Conservation (phyloP, 192 early-diverging fungal genomes). For the Linnemannia hyalina region DNA sequence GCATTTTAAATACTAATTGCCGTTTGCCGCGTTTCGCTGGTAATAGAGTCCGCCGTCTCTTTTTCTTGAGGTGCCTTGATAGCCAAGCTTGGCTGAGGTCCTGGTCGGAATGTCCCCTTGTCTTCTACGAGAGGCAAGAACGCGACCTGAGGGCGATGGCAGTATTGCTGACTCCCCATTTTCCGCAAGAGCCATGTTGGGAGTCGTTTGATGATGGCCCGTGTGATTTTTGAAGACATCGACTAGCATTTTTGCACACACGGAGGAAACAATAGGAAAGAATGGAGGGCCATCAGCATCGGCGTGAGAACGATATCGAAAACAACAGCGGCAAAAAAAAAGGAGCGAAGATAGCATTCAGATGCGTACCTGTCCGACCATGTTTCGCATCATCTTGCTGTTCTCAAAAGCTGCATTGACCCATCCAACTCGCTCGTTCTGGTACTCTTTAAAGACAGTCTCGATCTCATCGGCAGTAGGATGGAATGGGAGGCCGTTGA, state of each 20-base stretch:
- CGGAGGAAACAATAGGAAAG: too few species aligned
- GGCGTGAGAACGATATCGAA: too few species aligned
- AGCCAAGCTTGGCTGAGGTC: neutral
- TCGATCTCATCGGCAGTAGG: neutral
- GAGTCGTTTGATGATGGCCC: neutral
- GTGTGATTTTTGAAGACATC: neutral
- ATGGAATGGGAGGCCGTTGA: neutral
- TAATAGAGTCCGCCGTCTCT: too few species aligned
- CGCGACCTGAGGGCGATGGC: neutral
- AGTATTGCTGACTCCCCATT: neutral
- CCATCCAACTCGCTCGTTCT: neutral
- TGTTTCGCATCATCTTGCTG: neutral
- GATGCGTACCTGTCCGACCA: too few species aligned
- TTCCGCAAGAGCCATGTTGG: neutral
- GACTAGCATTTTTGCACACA: neutral
- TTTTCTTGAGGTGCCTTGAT: neutral
- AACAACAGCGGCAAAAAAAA: too few species aligned
- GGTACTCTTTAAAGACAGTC: conserved; percentile 19
- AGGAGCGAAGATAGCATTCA: too few species aligned
- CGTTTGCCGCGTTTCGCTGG: too few species aligned
- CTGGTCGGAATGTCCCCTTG: neutral
- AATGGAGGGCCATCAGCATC: neutral
- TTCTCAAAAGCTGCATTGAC: neutral
- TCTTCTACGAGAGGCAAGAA: neutral
- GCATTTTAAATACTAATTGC: neutral